Base-by-base conservation (phyloP, 2,329 filamentous ascomycete genomes). In the Fusarium sp. region DNA sequence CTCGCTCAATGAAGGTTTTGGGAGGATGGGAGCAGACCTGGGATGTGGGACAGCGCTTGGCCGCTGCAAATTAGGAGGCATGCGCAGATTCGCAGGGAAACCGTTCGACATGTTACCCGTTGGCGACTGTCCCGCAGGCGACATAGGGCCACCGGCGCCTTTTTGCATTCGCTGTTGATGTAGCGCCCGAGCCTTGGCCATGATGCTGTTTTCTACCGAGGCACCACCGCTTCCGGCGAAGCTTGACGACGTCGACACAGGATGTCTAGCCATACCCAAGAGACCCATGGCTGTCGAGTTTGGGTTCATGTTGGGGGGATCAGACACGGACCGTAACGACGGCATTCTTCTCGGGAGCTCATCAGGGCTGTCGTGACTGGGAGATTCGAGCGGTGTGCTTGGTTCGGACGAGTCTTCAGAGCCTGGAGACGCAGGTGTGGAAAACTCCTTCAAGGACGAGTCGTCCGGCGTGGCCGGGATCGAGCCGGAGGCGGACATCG, bases 211-310 rank as follows among this genome's bases (percentile, higher is more conserved):
- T 63, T 84, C 81, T 72, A 84, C 80, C 22, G 79, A 73, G 35
- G 79, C 79, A 56, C 78, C 76, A 43, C 77, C 68, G 61, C 74
- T 76, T 14, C 80, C 79, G 22, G 79, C 78, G 63, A 84, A 81
- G 62, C 80, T 81, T 25, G 83, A 80, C 6, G 85, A 79, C 12
- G 84, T 79, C 15, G 84, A 83, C 22, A 84, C 80, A 4, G 89
- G 90, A 58, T 89, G 86, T 68, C 90, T 86, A 6, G 89, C 90
- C 74, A 85, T 90, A 82, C 92, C 95, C 78, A 98, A 85, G 67
- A 94, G 89, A 45, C 95, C 95, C 5, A 95, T 86, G 45, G 94
- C 92, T 32, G 93, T 97, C n/a, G 95, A 98, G n/a, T 91, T 95
- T 8, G 93, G 85, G 65, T 90, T 94, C 90, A 97, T 95, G 64